A percentile compares a stretch with the other conserved stretches of the same genome.
phyloP scores from a whole-genome alignment of 78 protist species.

The Pigoraptor vietnamica region DNA sequence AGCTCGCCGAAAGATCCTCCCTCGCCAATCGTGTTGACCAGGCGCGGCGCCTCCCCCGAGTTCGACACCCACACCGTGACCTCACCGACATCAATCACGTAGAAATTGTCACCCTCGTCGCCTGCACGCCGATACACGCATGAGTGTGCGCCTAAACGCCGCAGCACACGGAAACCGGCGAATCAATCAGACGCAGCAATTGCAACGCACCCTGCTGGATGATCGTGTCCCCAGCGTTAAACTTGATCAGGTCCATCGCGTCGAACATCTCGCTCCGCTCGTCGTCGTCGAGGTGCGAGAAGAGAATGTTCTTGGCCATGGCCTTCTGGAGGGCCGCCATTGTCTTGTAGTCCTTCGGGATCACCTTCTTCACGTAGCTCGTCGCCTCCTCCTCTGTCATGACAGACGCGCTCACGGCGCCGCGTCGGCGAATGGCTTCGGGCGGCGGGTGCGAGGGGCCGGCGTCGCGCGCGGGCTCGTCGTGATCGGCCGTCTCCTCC shows the following conservation, averaged over 20 bases:
- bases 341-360: conserved; percentile 20
- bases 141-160: background rate
- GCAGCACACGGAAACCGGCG: background rate
- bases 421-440: conserved; percentile 9
- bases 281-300: background rate
- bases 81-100: conserved; percentile 62
- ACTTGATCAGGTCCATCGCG: conserved; percentile 59
- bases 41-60: background rate
- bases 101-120: conserved; percentile 85
- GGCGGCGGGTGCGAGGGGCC: background rate
- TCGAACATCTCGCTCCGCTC: conserved; percentile 21
- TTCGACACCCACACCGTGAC: conserved; percentile 38
- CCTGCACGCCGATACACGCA: background rate
- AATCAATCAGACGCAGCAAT: background rate
- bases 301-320: conserved; percentile 29
- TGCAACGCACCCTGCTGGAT: conserved; percentile 51
- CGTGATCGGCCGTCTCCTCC: background rate
- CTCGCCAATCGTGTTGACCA: conserved; percentile 9
- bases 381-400: conserved; percentile 46
- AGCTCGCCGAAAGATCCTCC: conserved; percentile 79
- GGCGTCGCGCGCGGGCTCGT: background rate
- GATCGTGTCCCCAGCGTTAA: conserved; percentile 43
- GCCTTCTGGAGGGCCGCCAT: conserved; percentile 28
- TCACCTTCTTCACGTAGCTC: background rate
- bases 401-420: conserved; percentile 38